phyloP scores from a whole-genome alignment of 2,329 filamentous ascomycete species.

The Diplodia mutila region DNA sequence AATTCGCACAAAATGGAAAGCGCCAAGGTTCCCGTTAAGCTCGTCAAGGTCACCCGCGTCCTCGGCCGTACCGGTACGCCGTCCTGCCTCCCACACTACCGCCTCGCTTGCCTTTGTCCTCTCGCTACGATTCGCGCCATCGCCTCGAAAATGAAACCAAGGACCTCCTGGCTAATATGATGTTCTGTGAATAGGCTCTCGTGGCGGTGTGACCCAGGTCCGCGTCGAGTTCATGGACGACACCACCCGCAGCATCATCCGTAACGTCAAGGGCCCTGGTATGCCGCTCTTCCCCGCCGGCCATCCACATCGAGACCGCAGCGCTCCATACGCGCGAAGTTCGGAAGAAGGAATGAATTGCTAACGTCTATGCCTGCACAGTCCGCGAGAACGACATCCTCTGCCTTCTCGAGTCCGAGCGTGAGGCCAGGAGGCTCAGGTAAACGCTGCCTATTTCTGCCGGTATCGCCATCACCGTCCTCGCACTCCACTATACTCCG shows the following conservation, averaged over 20 bases:
- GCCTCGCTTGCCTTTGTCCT: conserved; percentile 5
- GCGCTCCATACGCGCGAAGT: background rate
- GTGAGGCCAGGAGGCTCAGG: conserved; percentile 96
- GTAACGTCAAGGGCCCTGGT: conserved; percentile 99
- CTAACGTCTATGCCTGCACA: conserved; percentile 33
- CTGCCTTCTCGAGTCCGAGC: conserved; percentile 99
- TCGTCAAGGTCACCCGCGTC: conserved; percentile 97
- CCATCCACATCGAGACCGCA: background rate
- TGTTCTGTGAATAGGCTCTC: conserved; percentile 69
- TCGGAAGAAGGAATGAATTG: background rate
- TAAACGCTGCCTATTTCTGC: conserved; percentile 56
- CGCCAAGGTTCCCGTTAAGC: conserved; percentile 95
- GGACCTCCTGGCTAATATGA: conserved; percentile 12
- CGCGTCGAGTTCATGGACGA: conserved; percentile 99
- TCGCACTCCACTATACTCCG: background rate
- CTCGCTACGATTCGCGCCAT: background rate
- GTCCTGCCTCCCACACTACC: background rate
- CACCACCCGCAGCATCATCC: conserved; percentile 96
- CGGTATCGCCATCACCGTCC: background rate
- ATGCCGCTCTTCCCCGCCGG: conserved; percentile 47
- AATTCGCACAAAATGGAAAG: conserved; percentile 71
- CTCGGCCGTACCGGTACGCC: conserved; percentile 95
- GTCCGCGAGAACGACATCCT: conserved; percentile 90
- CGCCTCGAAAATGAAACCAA: background rate
- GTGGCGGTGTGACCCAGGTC: conserved; percentile 99